Evolutionary conservation across 1,284 basidiomycete genomes (phyloP), one percentile per base, ranked within the genome.

Genomic region (Tylopilus orsonianus): DNA sequence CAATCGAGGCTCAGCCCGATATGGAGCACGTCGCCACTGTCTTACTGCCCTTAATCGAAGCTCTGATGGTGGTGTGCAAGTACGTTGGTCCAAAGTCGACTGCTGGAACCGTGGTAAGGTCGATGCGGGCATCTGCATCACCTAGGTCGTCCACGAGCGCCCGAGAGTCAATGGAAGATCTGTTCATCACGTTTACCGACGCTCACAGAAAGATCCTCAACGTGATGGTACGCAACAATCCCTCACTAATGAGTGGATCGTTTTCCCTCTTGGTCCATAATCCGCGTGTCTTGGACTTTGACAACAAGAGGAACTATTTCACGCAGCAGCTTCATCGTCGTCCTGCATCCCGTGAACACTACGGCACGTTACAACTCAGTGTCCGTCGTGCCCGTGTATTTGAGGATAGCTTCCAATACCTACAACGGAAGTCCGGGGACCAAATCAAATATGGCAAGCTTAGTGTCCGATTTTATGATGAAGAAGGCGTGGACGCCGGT

Each of bases 251-350:
- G 91, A 94, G 92, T 56, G 97, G 97, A 10, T 97, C 94, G 1
- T 99, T 99, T 78, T 93, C 95, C 13, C 78, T 99, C 2, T 79
- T 99, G 48, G 90, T 99, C 29, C 87, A 95, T 69, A 99, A 99
- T 62, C 89, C 97, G 41, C 87, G 93, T 37, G 94, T 99, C 20
- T 82, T 99, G 51, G 97, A 99, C 75, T 99, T 99, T 68, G 97
- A 99, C 77, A 99, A 99, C 84, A 99, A 99, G 75, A 85, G 97
- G 46, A 97, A 95, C 64, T 99, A 96, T 76, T 99, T 99, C 76
- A 90, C 85, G 55, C 96, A 98, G 70, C 94, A 98, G 67, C 79
- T 99, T 14, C 94, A 97, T 67, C 86, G 90, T 45, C 88, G 91
- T 41, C 83, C 85, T 14, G 81, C 86, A 51, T 73, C 81, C 30